phyloP scores from a whole-genome alignment of 2,329 filamentous ascomycete genomes.

The Samsoniella hepiali region DNA sequence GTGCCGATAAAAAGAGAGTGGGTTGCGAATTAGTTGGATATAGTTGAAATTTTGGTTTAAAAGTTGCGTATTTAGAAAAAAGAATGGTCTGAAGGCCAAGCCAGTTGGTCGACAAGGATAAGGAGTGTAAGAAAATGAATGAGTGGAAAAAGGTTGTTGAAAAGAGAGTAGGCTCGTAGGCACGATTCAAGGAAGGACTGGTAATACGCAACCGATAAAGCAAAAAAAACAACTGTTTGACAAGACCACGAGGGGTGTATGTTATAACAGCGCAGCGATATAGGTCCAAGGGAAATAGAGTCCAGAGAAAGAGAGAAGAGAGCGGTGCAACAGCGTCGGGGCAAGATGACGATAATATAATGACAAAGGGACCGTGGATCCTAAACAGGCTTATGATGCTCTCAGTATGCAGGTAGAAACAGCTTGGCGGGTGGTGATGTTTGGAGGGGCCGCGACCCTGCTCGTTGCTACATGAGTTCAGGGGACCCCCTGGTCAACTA shows the following conservation, averaged over 20 bases:
- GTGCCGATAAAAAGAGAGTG: conserved; percentile 8
- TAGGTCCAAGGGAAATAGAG: conserved; percentile 5
- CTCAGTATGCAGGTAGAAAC: conserved; percentile 10
- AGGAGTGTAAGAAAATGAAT: conserved; percentile 39
- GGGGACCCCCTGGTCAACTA: conserved; percentile 17
- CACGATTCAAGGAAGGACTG: conserved; percentile 27
- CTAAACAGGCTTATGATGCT: not conserved
- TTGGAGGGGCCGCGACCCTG: conserved; percentile 16
- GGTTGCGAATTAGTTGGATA: conserved; percentile 1
- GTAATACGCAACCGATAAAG: conserved; percentile 11
- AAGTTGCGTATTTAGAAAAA: conserved; percentile 36
- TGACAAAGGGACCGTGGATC: conserved; percentile 5
- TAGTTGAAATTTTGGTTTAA: not conserved
- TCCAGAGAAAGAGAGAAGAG: not conserved
- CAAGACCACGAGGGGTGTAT: conserved; percentile 6
- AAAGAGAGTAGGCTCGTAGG: conserved; percentile 20
- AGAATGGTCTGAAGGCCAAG: conserved; percentile 54
- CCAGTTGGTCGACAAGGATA: conserved; percentile 43
- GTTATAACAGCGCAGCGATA: not conserved
- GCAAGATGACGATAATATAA: conserved; percentile 15
- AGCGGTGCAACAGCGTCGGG: not conserved
- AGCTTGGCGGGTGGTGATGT: conserved; percentile 18
- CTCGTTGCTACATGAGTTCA: conserved; percentile 10
- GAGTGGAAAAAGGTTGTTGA: conserved; percentile 37
- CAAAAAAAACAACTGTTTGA: conserved; percentile 8